Percentiles rank a stretch among this genome's conserved stretches.
Evolutionary conservation across 2,329 filamentous ascomycete genomes (phyloP).

Genomic region (Tolypocladium amazonense): DNA sequence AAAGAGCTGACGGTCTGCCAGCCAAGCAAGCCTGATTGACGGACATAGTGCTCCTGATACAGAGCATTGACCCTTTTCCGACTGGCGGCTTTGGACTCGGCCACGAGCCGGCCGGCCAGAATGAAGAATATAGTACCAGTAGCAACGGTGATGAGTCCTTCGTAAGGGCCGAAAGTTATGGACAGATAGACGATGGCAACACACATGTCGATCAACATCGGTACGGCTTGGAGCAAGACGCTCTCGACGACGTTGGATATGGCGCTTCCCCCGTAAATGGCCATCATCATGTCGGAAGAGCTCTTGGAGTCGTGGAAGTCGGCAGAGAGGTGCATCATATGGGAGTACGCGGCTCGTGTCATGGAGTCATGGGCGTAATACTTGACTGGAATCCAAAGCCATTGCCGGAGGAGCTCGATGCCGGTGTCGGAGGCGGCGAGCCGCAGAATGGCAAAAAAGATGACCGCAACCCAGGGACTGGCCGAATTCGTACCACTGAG

Average conservation of each 20-base stretch:
- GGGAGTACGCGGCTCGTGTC: constrained; percentile 44
- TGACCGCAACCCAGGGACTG: constrained; percentile 41
- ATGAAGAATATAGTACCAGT: constrained; percentile 47
- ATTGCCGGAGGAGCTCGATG: constrained; percentile 40
- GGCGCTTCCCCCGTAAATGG: constrained; percentile 42
- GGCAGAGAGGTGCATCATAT: constrained; percentile 49
- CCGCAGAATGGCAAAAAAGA: constrained; percentile 39
- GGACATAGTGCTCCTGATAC: constrained; percentile 45
- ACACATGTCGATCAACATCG: constrained; percentile 49
- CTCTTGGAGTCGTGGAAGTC: constrained; percentile 53
- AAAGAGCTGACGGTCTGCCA: constrained; percentile 51
- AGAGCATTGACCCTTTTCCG: constrained; percentile 40
- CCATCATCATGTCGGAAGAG: constrained; percentile 46
- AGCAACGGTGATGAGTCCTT: constrained; percentile 50
- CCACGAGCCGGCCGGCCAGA: constrained; percentile 40
- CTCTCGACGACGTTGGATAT: constrained; percentile 47
- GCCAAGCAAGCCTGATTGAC: constrained; percentile 44
- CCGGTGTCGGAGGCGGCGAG: constrained; percentile 45
- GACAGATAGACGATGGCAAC: constrained; percentile 52
- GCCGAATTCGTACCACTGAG: constrained; percentile 40
- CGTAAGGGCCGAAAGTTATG: constrained; percentile 47
- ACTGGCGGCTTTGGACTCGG: constrained; percentile 36
- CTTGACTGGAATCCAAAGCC: constrained; percentile 48
- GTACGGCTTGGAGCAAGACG: constrained; percentile 45
- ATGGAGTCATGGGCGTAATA: constrained; percentile 45